phyloP scores from a whole-genome alignment of 1,284 basidiomycete species.

The Meripilus lineatus region DNA sequence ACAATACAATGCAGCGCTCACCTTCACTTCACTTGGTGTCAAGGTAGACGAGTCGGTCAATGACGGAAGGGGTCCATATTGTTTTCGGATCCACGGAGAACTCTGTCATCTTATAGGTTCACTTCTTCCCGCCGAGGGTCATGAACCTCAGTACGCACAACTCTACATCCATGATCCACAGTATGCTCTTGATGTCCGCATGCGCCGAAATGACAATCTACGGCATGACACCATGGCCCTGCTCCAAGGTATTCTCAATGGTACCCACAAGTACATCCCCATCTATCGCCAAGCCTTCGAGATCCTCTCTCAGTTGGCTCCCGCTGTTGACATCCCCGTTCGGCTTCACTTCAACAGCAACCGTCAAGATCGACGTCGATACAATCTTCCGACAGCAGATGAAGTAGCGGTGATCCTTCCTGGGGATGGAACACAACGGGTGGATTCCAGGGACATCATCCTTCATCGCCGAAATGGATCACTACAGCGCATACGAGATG shows the following conservation, averaged over 20 bases:
- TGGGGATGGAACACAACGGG: constrained; percentile 9
- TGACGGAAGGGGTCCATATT: constrained; percentile 18
- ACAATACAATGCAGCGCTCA: constrained; percentile 27
- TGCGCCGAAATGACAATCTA: constrained; percentile 13
- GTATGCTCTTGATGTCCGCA: constrained; percentile 12
- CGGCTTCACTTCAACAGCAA: constrained; percentile 11
- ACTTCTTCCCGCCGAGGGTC: constrained; percentile 13
- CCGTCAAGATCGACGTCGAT: constrained; percentile 15
- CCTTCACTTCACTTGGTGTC: constrained; percentile 26
- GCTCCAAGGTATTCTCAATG: constrained; percentile 14
- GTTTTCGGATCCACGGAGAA: constrained; percentile 19
- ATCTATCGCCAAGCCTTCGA: constrained; percentile 17
- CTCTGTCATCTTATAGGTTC: constrained; percentile 19
- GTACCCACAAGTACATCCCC: constrained; percentile 11
- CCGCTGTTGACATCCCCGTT: constrained; percentile 6
- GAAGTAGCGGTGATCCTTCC: constrained; percentile 27
- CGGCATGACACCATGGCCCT: constrained; percentile 12
- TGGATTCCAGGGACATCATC: constrained; percentile 13
- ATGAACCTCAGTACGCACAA: constrained; percentile 17
- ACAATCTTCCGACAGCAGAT: constrained; percentile 24
- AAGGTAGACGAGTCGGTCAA: constrained; percentile 12
- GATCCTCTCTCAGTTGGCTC: constrained; percentile 7
- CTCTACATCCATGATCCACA: constrained; percentile 22
- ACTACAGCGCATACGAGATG: constrained; percentile 29
- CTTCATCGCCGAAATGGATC: constrained; percentile 12